phyloP scores from a whole-genome alignment of 129 eudicot genomes.

The Apium graveolens region DNA sequence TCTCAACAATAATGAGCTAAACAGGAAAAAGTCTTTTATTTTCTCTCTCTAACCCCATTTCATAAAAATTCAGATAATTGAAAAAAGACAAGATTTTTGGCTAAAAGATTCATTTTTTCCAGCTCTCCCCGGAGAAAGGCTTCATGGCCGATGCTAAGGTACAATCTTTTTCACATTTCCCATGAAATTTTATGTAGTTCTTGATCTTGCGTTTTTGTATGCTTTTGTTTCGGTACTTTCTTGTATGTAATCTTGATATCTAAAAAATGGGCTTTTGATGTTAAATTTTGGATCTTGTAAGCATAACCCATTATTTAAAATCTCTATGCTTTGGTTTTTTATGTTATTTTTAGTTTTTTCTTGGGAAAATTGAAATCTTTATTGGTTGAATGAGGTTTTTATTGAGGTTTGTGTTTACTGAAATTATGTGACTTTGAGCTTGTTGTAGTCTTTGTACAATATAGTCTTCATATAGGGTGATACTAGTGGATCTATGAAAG shows the following conservation, averaged over 20 bases:
- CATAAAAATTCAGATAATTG: neutral
- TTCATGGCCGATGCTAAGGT: conserved; percentile 59
- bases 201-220: neutral
- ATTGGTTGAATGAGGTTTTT: conserved; percentile 11
- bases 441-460: neutral
- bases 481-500: conserved; percentile 2
- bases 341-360: conserved; percentile 5
- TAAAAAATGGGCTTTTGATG: conserved; percentile 12
- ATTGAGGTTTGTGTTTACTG: conserved; percentile 19
- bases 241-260: conserved; percentile 10
- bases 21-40: neutral
- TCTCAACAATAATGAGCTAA: conserved; percentile 39
- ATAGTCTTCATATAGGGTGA: neutral
- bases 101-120: neutral
- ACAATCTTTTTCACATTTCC: neutral
- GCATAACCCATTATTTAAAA: neutral
- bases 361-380: neutral
- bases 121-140: neutral
- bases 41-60: conserved; percentile 3
- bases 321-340: neutral
- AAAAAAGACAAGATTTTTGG: conserved; percentile 9
- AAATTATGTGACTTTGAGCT: neutral
- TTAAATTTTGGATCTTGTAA: conserved; percentile 4
- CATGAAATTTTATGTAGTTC: neutral
- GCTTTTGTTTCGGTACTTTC: neutral